Evolutionary conservation across 1,139 yeast species (phyloP).

Genomic region (Geotrichum citri-aurantii): DNA sequence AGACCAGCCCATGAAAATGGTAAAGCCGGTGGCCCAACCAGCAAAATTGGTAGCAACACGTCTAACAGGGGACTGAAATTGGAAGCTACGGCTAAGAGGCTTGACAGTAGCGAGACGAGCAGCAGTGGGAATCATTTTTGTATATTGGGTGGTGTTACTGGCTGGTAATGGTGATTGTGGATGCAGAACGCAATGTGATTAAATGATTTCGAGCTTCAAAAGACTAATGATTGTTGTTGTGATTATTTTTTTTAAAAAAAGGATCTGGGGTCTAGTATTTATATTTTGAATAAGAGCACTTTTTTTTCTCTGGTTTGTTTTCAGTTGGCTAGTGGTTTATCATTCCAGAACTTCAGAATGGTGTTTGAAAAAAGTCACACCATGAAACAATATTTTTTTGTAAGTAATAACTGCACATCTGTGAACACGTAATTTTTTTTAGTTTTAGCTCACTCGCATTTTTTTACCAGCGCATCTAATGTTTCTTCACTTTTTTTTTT

Average conservation of each 20-base stretch:
- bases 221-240: neutral
- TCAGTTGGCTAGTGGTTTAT: neutral
- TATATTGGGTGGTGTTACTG: neutral
- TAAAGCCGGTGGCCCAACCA: constrained; percentile 8
- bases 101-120: constrained; percentile 14
- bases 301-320: no score
- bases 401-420: neutral
- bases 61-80: neutral
- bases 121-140: constrained; percentile 12
- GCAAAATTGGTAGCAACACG: constrained; percentile 10
- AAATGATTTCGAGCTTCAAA: neutral
- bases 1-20: constrained; percentile 15
- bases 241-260: neutral
- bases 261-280: neutral
- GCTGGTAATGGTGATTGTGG: neutral
- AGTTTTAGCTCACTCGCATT: no score
- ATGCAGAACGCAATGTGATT: neutral
- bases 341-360: neutral
- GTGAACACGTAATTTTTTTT: neutral
- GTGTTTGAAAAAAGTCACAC: neutral
- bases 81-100: constrained; percentile 3
- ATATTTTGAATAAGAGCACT: neutral
- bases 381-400: neutral
- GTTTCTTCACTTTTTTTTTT: neutral
- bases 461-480: neutral